Percentiles rank a stretch among this genome's conserved stretches.
Evolutionary conservation across 2,329 filamentous ascomycete species (phyloP).

Genomic region (Shiraia sp.): DNA sequence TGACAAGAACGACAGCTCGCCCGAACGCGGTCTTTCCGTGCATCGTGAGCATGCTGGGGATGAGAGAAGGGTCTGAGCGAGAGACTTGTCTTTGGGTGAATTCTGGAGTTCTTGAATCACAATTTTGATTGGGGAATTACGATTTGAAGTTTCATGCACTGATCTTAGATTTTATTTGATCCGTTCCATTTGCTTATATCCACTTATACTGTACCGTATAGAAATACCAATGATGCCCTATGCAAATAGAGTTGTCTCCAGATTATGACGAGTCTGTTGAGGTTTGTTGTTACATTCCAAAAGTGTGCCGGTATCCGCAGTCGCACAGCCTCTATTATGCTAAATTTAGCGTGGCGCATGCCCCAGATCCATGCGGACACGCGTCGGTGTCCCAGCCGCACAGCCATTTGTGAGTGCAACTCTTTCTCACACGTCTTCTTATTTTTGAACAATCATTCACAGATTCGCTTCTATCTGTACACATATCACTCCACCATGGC

Average conservation of each 20-base stretch:
- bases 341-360: conserved; percentile 29
- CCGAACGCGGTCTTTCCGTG: conserved; percentile 23
- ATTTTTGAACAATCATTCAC: background rate
- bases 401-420: background rate
- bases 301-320: conserved; percentile 13
- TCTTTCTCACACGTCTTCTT: background rate
- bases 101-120: no score
- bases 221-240: no score
- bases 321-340: conserved; percentile 11
- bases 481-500: conserved; percentile 20
- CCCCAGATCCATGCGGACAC: conserved; percentile 14
- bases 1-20: conserved; percentile 24
- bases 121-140: no score
- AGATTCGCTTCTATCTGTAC: background rate
- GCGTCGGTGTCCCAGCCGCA: conserved; percentile 17
- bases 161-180: no score
- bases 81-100: background rate
- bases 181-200: no score
- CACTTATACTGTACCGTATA: no score
- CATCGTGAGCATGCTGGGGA: conserved; percentile 25
- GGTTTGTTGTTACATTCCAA: background rate
- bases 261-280: no score
- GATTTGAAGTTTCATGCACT: no score
- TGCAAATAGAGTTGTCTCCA: no score
- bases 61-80: conserved; percentile 10